These are phyloP conservation scores for Vaccinium darrowii DNA, from an alignment of 148 eudicot species.

Conservation along the genomic window DNA sequence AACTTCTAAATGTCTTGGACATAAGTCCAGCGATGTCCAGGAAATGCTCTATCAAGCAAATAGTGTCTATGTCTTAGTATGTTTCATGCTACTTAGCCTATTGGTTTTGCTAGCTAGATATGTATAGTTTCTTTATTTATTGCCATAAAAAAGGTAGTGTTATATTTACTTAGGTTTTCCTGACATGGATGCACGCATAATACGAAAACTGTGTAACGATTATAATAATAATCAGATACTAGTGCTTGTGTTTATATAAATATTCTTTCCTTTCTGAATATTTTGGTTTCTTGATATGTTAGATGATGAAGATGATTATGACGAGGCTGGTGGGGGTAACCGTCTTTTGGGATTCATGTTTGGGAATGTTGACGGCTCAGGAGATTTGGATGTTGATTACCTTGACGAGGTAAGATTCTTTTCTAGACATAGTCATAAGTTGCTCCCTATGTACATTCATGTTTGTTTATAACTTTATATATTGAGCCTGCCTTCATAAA, in stretches of 20 bases:
- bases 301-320: conserved; percentile 95
- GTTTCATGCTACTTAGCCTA: background rate
- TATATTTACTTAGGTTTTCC: background rate
- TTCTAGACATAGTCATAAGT: background rate
- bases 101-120: background rate
- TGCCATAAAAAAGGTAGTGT: background rate
- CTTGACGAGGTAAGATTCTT: conserved; percentile 70
- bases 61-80: background rate
- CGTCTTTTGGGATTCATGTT: conserved; percentile 91
- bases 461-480: background rate
- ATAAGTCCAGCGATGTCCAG: no score
- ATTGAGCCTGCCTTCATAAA: background rate
- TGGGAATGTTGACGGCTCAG: conserved; percentile 87
- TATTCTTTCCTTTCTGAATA: background rate
- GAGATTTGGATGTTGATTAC: conserved; percentile 96
- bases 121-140: background rate
- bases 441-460: background rate
- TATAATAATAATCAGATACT: background rate
- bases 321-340: conserved; percentile 73
- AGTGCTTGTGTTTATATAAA: background rate
- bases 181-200: background rate
- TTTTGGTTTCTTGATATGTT: conserved; percentile 6
- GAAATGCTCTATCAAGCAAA: background rate
- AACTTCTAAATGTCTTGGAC: background rate
- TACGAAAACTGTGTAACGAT: background rate